Percentiles rank a stretch among this genome's conserved stretches.
Evolutionary conservation across 805 yeast species (phyloP).

Genomic region (Priceomyces castillae): DNA sequence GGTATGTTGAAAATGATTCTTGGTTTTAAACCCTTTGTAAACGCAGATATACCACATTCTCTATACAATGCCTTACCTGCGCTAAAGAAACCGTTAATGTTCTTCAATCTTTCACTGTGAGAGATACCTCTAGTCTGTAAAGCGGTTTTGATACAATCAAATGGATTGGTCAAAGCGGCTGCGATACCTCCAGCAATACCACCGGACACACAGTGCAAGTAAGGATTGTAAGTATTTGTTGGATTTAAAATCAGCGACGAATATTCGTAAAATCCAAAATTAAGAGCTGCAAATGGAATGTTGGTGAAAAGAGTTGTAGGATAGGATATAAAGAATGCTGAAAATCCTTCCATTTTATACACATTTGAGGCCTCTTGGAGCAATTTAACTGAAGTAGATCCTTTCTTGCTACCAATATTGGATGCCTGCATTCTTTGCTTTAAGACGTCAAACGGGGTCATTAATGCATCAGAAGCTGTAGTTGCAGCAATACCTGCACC

Average conservation of each 20-base stretch:
- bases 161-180: constrained; percentile 91
- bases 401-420: constrained; percentile 7
- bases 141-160: constrained; percentile 90
- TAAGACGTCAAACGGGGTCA: constrained; percentile 96
- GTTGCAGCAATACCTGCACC: constrained; percentile 91
- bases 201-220: constrained; percentile 88
- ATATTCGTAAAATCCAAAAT: constrained; percentile 89
- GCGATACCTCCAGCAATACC: constrained; percentile 93
- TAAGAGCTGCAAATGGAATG: constrained; percentile 92
- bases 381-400: constrained; percentile 23
- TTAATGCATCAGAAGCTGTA: constrained; percentile 87
- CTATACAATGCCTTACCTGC: constrained; percentile 69
- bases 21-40: constrained; percentile 83
- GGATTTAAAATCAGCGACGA: constrained; percentile 80
- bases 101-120: constrained; percentile 45
- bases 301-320: constrained; percentile 92
- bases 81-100: constrained; percentile 61
- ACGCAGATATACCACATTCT: constrained; percentile 62
- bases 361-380: constrained; percentile 44
- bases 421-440: constrained; percentile 89
- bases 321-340: constrained; percentile 87
- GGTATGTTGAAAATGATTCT: constrained; percentile 92
- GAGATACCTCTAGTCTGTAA: constrained; percentile 76
- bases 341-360: constrained; percentile 60
- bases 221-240: constrained; percentile 73